Base-by-base conservation (phyloP, 148 eudicot species). In the Rhododendron simsii region DNA sequence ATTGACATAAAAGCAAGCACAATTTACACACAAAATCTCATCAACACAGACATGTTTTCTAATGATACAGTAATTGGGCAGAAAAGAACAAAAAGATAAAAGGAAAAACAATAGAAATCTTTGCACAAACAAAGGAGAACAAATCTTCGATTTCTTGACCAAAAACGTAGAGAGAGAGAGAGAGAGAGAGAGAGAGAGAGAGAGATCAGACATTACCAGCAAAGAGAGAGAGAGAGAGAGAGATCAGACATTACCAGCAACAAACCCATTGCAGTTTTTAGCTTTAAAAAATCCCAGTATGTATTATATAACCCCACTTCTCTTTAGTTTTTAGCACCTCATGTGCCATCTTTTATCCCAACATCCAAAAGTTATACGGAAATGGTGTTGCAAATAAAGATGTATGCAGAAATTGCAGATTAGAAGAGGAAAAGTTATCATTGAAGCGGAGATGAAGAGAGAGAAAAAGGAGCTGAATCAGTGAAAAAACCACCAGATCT, bases 401-500 rank as follows among this genome's bases (percentile, higher is more conserved):
- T 57, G 23, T 53, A 73, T 33, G 71, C 37, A 28, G 35, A 30
- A 14, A 4, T 71, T 35, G 65, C n/a, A 59, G n/a, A 35, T 53
- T 71, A n/a, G 41, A 75, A 21, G 30, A 59, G 84, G 59, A 81
- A 53, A 77, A 21, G 35, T 77, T 44, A 74, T 83, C 65, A 82
- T 67, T 78, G 77, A 83, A 21, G 37, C 65, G 9, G 65, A 48
- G 55, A 55, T 59, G 74, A 82, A 53, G 83, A 83, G 88, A 84
- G 79, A 86, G 81, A 83, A 16, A 78, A 73, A 26, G 33, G 3
- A 26, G 37, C 53, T 74, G 82, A 80, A 59, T 18, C 84, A 75
- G 53, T 50, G 71, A 84, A 87, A 87, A 86, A 85, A 63, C 87
- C 88, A 80, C 53, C 67, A 81, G 90, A 87, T 87, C 84, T 80